These are phyloP conservation scores for Talinum fruticosum DNA, from an alignment of 148 eudicot species.

Conservation along the genomic window DNA sequence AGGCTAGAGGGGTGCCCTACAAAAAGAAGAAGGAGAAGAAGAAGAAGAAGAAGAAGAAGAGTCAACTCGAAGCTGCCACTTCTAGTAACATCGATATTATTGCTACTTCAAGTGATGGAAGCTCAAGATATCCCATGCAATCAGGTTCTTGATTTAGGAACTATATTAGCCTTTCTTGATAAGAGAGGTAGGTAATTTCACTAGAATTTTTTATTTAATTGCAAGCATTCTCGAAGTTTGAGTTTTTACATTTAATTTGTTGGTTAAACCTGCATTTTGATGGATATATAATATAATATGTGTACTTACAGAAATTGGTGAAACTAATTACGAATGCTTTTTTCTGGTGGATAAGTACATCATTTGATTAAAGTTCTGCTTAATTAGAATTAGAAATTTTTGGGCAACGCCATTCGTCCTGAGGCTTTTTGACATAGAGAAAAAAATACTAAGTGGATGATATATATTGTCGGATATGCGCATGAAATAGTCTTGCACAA, in stretches of 20 bases:
- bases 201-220: not conserved
- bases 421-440: too few species aligned
- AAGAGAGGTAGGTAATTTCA: not conserved
- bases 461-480: too few species aligned
- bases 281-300: not conserved
- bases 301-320: not conserved
- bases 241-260: not conserved
- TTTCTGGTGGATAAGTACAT: too few species aligned
- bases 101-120: conserved; percentile 19
- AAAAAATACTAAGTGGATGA: too few species aligned
- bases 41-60: conserved; percentile 56
- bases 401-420: too few species aligned
- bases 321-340: too few species aligned
- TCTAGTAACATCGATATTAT: not conserved
- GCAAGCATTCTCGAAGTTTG: not conserved
- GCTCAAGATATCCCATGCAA: conserved; percentile 36
- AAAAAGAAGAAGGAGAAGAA: conserved; percentile 72
- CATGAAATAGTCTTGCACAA: too few species aligned
- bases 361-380: too few species aligned
- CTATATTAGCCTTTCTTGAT: not conserved
- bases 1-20: conserved; percentile 67
- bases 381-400: too few species aligned
- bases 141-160: not conserved
- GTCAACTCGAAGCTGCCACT: conserved; percentile 26
- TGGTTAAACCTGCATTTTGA: conserved; percentile 11